Conservation (phyloP, 306 rosid genomes). For the Crotalaria pallida region DNA sequence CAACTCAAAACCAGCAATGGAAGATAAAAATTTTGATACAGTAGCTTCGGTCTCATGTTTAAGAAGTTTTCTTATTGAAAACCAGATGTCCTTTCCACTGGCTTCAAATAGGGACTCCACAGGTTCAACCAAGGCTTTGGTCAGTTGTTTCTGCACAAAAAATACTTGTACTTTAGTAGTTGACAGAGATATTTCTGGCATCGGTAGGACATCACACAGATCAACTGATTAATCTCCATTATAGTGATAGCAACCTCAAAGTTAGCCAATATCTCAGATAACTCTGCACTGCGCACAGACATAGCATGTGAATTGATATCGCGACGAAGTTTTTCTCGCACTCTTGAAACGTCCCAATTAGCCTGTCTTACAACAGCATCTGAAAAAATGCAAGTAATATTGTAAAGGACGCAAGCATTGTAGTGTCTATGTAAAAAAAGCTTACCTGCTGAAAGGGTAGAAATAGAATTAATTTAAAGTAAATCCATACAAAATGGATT, state of each 20-base stretch:
- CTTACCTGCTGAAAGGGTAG: background rate
- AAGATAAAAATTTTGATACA: slow-evolving; percentile 39
- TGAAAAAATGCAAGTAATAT: slow-evolving; percentile 25
- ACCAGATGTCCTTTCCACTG: slow-evolving; percentile 69
- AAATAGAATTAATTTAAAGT: background rate
- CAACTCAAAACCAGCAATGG: slow-evolving; percentile 67
- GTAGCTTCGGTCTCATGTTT: slow-evolving; percentile 56
- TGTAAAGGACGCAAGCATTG: background rate
- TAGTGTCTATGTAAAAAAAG: background rate
- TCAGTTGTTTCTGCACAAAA: slow-evolving; percentile 52
- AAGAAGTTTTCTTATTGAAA: slow-evolving; percentile 65
- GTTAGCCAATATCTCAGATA: slow-evolving; percentile 38
- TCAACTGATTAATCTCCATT: slow-evolving; percentile 10
- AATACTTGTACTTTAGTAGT: background rate
- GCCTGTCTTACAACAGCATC: slow-evolving; percentile 62
- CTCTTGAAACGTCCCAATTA: slow-evolving; percentile 64
- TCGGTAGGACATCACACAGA: background rate
- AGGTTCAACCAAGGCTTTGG: slow-evolving; percentile 55
- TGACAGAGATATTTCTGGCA: background rate
- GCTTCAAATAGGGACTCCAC: slow-evolving; percentile 66
- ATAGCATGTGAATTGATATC: slow-evolving; percentile 62
- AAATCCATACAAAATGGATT: slow-evolving; percentile 1
- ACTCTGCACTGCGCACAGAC: slow-evolving; percentile 47
- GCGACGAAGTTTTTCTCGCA: slow-evolving; percentile 61
- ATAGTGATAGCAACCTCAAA: slow-evolving; percentile 43